These are phyloP conservation scores for Boletellus emodensis DNA, from an alignment of 768 basidiomycete species.

Conservation along the genomic window DNA sequence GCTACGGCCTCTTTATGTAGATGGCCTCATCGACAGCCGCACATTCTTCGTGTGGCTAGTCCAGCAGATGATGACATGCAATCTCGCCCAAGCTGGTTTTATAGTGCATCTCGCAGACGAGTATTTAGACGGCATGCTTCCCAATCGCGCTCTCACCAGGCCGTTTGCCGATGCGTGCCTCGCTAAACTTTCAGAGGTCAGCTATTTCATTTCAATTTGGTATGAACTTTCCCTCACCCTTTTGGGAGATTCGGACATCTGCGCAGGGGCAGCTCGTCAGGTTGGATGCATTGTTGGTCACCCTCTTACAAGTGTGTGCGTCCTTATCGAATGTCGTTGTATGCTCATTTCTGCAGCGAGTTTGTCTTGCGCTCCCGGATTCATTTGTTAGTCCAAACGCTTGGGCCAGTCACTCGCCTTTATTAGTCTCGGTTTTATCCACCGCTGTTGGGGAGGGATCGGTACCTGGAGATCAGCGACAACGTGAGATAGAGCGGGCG, in stretches of 20 bases:
- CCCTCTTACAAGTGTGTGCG: slow-evolving; percentile 55
- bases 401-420: slow-evolving; percentile 53
- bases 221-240: not conserved
- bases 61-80: slow-evolving; percentile 70
- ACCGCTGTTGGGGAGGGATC: slow-evolving; percentile 33
- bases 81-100: slow-evolving; percentile 79
- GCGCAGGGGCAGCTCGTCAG: slow-evolving; percentile 53
- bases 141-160: slow-evolving; percentile 61
- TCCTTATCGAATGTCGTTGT: not conserved
- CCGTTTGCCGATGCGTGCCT: slow-evolving; percentile 74
- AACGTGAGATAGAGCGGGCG: slow-evolving; percentile 43
- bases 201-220: slow-evolving; percentile 15
- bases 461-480: slow-evolving; percentile 23
- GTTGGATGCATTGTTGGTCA: slow-evolving; percentile 50
- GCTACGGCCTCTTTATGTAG: slow-evolving; percentile 71
- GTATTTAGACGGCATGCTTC: slow-evolving; percentile 67
- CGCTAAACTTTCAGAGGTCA: slow-evolving; percentile 59
- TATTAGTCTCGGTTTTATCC: slow-evolving; percentile 39
- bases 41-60: slow-evolving; percentile 79
- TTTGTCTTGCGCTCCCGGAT: slow-evolving; percentile 69
- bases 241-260: slow-evolving; percentile 49
- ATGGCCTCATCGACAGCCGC: slow-evolving; percentile 74
- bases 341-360: slow-evolving; percentile 41
- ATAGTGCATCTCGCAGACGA: slow-evolving; percentile 73
- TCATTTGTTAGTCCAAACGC: slow-evolving; percentile 68